These are phyloP conservation scores for Millerozyma miso DNA, from an alignment of 805 yeast species.

Conservation along the genomic window DNA sequence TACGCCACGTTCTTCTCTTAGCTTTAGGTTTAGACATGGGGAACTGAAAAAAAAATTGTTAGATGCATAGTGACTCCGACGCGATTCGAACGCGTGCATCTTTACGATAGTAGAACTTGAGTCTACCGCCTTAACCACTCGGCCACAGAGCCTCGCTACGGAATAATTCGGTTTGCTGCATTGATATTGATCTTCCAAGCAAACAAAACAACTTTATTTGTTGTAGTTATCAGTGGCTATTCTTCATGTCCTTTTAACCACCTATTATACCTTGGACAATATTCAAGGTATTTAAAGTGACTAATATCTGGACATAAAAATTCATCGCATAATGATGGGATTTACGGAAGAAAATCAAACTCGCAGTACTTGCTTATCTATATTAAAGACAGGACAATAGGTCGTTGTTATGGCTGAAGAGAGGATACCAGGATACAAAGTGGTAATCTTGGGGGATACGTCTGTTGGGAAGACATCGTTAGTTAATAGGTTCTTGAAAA, in stretches of 20 bases:
- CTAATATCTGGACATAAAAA: no score
- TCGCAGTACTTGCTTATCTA: not conserved
- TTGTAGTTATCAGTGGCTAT: no score
- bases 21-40: no score
- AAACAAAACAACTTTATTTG: no score
- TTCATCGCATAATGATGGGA: no score
- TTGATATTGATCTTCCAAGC: no score
- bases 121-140: slow-evolving; percentile 36
- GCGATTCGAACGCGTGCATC: slow-evolving; percentile 35
- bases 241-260: no score
- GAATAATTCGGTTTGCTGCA: not conserved
- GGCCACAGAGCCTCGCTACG: slow-evolving; percentile 25
- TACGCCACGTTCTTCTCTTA: not conserved
- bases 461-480: slow-evolving; percentile 69
- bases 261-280: no score
- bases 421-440: slow-evolving; percentile 16
- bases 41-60: slow-evolving; percentile 4
- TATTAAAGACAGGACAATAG: not conserved
- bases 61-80: slow-evolving; percentile 26
- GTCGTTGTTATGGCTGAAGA: not conserved
- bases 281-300: no score
- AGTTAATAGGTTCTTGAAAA: slow-evolving; percentile 70
- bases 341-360: not conserved
- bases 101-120: slow-evolving; percentile 33
- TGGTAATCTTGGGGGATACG: slow-evolving; percentile 49